Evolutionary conservation across 2,329 filamentous ascomycete species (phyloP), one percentile per base, ranked within the genome.

Genomic region (Colletotrichum shisoi): DNA sequence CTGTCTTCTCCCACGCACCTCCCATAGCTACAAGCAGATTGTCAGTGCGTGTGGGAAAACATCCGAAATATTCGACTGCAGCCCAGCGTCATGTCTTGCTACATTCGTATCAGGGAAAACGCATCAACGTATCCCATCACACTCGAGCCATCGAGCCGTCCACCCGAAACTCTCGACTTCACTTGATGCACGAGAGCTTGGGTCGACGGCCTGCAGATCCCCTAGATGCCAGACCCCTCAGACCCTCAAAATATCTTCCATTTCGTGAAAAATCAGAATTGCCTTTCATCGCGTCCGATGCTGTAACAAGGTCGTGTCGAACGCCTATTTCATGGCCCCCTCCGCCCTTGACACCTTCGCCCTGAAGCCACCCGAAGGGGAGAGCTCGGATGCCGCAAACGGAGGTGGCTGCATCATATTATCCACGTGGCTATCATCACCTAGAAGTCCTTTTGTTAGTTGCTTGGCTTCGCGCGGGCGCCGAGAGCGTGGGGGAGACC

Each of bases 351-450:
- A 88, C 86, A 82, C 81, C 85, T 85, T 85, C 90, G 92, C 94
- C 85, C 95, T 97, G 93, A 79, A 91, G 93, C 94, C 91, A 89
- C 66, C 82, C 81, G 85, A 82, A 87, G 87, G 88, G 90, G 91
- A 97, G 94, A 94, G 92, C 91, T 87, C 85, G 82, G 82, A 83
- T 82, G 85, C 82, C 83, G 84, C 82, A 84, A 82, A 80, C 82
- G 85, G 81, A 83, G 85, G 83, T 85, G 91, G 85, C 84, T 79
- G 78, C 84, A 84, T 98, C 95, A 96, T 92, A 89, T 89, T 83
- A 80, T 89, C 90, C 95, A 98, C 94, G 88, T 92, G 88, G 92
- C 92, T 97, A 96, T 99, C 95, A 98, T 99, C 94, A 98, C 96
- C 93, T 97, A 76, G 3, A 57, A 57, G 71, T 72, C 61, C 74